phyloP scores from a whole-genome alignment of 2,329 filamentous ascomycete species.

The Plectosphaerella sp. region DNA sequence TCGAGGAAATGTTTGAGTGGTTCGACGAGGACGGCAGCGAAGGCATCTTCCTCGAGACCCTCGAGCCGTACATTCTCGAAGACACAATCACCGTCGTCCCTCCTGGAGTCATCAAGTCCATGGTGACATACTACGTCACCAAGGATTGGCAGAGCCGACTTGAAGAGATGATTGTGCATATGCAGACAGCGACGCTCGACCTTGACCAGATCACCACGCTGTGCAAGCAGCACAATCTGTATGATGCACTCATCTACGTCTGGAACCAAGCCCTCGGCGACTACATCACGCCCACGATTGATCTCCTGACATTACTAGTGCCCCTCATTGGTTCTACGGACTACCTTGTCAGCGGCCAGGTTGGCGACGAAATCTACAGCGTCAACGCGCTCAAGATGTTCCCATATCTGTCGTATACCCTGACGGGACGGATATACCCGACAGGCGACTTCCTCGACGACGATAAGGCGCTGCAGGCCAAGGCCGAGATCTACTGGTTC shows the following conservation, averaged over 20 bases:
- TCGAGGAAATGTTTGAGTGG: constrained; percentile 85
- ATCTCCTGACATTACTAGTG: constrained; percentile 68
- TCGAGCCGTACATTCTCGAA: constrained; percentile 85
- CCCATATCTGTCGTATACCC: constrained; percentile 85
- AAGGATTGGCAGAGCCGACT: constrained; percentile 72
- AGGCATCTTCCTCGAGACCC: constrained; percentile 77
- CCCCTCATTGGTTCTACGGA: constrained; percentile 54
- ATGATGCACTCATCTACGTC: constrained; percentile 93
- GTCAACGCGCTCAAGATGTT: constrained; percentile 86
- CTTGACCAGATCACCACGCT: constrained; percentile 87
- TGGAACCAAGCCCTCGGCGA: constrained; percentile 91
- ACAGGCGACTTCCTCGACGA: constrained; percentile 73
- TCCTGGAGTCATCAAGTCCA: constrained; percentile 76
- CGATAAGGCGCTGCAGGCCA: constrained; percentile 68
- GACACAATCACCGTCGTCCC: constrained; percentile 71
- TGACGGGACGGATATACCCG: constrained; percentile 90
- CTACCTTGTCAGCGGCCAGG: constrained; percentile 63
- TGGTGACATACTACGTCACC: constrained; percentile 76
- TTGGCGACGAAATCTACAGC: constrained; percentile 50
- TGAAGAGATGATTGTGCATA: constrained; percentile 91
- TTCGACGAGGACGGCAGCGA: constrained; percentile 74
- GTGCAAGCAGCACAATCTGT: constrained; percentile 87
- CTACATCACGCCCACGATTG: constrained; percentile 85
- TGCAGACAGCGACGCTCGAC: constrained; percentile 87
- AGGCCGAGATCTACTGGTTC: constrained; percentile 87